Evolutionary conservation across 1,284 basidiomycete species (phyloP).

Genomic region (Rhodotorula sp.): DNA sequence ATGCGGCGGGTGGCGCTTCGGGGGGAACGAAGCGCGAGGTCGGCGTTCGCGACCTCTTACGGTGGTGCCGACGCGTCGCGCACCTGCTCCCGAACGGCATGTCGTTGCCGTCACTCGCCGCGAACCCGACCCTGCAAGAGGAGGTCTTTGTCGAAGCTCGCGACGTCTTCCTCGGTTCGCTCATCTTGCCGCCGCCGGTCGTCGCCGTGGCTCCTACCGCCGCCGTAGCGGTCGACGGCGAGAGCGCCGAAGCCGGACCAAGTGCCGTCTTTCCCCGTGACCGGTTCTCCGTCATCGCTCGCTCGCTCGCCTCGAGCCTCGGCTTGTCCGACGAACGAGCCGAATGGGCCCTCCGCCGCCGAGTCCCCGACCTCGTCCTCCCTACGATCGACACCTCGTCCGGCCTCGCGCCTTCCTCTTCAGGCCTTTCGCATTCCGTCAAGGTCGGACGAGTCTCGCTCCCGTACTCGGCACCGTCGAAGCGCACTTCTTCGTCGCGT

Average conservation of each 20-base stretch:
- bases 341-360: conserved; percentile 39
- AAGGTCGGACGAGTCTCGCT: conserved; percentile 43
- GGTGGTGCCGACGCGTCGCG: conserved; percentile 73
- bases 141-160: conserved; percentile 85
- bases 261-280: conserved; percentile 14
- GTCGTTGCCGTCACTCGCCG: conserved; percentile 30
- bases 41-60: conserved; percentile 78
- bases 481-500: conserved; percentile 41
- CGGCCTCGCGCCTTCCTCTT: conserved; percentile 11
- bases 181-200: conserved; percentile 47
- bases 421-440: conserved; percentile 16
- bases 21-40: conserved; percentile 54
- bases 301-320: conserved; percentile 27
- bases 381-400: conserved; percentile 34
- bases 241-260: not conserved
- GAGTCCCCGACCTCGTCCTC: conserved; percentile 39
- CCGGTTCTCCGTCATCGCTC: conserved; percentile 24
- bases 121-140: conserved; percentile 76
- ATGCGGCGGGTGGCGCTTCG: conserved; percentile 41
- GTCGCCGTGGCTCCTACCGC: not conserved
- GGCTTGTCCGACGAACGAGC: conserved; percentile 38
- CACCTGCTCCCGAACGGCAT: conserved; percentile 57
- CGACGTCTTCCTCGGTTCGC: conserved; percentile 86
- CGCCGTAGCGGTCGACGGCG: not conserved
- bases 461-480: conserved; percentile 29